Percentiles rank a stretch among this genome's conserved stretches.
phyloP scores from a whole-genome alignment of 805 yeast genomes.

The Hanseniaspora mollemarum region DNA sequence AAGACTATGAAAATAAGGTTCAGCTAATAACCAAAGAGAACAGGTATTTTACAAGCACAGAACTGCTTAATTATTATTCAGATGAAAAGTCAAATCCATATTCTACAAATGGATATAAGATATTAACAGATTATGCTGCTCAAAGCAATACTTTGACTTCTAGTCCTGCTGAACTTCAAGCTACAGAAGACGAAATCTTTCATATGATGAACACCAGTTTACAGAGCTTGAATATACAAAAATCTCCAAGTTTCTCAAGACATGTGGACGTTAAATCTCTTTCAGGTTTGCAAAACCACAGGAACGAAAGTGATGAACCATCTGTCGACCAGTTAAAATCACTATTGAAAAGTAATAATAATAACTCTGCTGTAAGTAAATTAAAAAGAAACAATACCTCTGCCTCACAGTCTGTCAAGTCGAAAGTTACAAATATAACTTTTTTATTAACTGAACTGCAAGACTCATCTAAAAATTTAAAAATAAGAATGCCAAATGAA shows the following conservation, averaged over 20 bases:
- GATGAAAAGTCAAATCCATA: conserved; percentile 26
- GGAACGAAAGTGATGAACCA: not conserved
- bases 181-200: conserved; percentile 6
- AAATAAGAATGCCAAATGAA: conserved; percentile 29
- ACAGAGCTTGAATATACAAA: conserved; percentile 1
- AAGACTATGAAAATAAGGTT: conserved; percentile 22
- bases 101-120: conserved; percentile 25
- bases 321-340: conserved; percentile 2
- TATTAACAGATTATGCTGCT: conserved; percentile 18
- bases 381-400: conserved; percentile 15
- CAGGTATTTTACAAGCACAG: conserved; percentile 23
- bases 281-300: conserved; percentile 2
- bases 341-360: not conserved
- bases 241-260: conserved; percentile 10
- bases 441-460: conserved; percentile 28
- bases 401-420: conserved; percentile 30
- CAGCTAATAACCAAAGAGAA: conserved; percentile 22
- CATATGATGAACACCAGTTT: conserved; percentile 12
- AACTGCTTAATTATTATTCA: conserved; percentile 27
- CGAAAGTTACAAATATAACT: conserved; percentile 30
- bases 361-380: not conserved
- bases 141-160: not conserved
- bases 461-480: conserved; percentile 22
- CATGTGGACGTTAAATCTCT: conserved; percentile 3
- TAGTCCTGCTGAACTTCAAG: conserved; percentile 1